Conservation (phyloP, 2,329 filamentous ascomycete species). For the Exophiala bonariae region DNA sequence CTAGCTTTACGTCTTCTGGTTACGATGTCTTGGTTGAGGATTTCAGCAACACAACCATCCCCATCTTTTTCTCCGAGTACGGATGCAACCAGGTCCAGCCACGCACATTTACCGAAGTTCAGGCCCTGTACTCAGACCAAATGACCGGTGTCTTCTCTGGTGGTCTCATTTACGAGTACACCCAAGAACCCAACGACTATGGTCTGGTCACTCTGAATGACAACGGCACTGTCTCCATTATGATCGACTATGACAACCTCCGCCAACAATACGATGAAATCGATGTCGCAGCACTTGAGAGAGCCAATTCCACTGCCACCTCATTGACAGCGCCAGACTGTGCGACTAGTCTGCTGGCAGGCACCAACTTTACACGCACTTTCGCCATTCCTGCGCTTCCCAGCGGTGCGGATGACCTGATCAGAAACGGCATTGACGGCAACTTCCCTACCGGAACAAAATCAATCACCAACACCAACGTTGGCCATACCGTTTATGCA, state of each 20-base stretch:
- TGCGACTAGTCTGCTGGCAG: conserved; percentile 64
- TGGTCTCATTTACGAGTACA: conserved; percentile 55
- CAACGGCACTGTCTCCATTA: conserved; percentile 59
- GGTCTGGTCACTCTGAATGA: conserved; percentile 62
- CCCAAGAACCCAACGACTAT: conserved; percentile 48
- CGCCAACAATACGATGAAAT: conserved; percentile 73
- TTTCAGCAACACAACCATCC: conserved; percentile 59
- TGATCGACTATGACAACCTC: conserved; percentile 71
- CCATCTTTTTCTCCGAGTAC: conserved; percentile 68
- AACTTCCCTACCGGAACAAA: conserved; percentile 66
- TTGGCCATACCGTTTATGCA: conserved; percentile 59
- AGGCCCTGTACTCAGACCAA: conserved; percentile 58
- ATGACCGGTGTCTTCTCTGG: conserved; percentile 62
- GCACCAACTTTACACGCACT: conserved; percentile 69
- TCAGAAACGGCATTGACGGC: conserved; percentile 68
- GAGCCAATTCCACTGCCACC: conserved; percentile 58
- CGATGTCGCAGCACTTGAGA: conserved; percentile 67
- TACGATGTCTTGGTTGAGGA: conserved; percentile 60
- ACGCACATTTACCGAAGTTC: conserved; percentile 62
- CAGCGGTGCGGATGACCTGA: conserved; percentile 67
- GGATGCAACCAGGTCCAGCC: conserved; percentile 62
- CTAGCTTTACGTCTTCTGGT: conserved; percentile 54
- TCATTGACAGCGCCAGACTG: conserved; percentile 64
- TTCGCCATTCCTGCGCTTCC: conserved; percentile 75
- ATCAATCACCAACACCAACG: conserved; percentile 55